Base-by-base conservation (phyloP, 495 filamentous ascomycete species). In the Achaetomiella virescens region DNA sequence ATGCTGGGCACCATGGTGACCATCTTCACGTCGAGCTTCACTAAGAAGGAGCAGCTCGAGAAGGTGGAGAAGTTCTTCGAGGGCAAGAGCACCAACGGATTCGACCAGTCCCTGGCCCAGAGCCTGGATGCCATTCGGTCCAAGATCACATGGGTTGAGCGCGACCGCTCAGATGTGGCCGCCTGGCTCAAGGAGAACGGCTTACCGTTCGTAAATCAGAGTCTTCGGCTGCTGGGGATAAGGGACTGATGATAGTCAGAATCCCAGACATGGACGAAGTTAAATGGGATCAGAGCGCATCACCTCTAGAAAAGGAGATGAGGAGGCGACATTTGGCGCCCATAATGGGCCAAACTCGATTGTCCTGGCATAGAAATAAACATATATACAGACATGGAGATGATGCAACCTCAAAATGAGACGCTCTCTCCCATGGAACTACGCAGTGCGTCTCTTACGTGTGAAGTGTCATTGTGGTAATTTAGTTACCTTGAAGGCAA, bases 1-100 rank as follows among this genome's bases (percentile, higher is more conserved):
- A 95, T 97, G 85, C 79, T 97, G 55, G 87, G 91, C 29, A 82
- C 81, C 10, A 81, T 97, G 58, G 88, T 98, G 6, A 82, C 83
- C 54, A 87, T 96, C 56, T 89, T 83, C 65, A 93, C 90, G 21
- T 83, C 84, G 3, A 83, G 86, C 64, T 96, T 97, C 76, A 87
- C 85, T 52, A 83, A 78, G 42, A 74, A 82, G 62, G 84, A 85
- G 61, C 89, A 95, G 71, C 71, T 88, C 54, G 79, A 82, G 61
- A 80, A 83, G 52, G 84, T 97, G 29, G 74, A 89, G 70, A 75
- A 72, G 22, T 98, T 97, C 81, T 98, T 97, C 64, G 74, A 74
- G 40, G 72, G 80, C 44, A 88, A 84, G 73, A 89, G 84, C 64
- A 93, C 87, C 35, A 96, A 89, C 75, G 87, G 79, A 6, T 86